Percentiles rank a stretch among this genome's conserved stretches.
Conservation (phyloP, 116 monocot genomes). For the Thalassia testudinum region DNA sequence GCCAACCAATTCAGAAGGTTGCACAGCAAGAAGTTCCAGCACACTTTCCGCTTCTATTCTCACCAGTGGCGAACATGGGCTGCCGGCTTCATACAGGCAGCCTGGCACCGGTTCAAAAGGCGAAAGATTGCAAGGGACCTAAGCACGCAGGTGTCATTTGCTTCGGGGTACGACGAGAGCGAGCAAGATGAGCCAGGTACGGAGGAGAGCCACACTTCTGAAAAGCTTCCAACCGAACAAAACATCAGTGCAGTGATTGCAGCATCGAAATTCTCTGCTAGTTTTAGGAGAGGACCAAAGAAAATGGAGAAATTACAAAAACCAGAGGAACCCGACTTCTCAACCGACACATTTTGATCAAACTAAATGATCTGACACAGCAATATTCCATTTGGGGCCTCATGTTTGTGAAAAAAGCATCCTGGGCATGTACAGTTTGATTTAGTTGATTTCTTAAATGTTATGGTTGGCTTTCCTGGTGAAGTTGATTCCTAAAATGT, state of each 20-base stretch:
- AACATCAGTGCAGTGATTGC: slow-evolving; percentile 4
- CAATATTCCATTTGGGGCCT: no score
- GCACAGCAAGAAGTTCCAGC: slow-evolving; percentile 89
- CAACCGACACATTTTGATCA: not conserved
- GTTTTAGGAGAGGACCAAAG: slow-evolving; percentile 21
- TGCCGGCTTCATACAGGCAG: slow-evolving; percentile 81
- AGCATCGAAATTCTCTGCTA: slow-evolving; percentile 20
- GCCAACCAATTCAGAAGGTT: slow-evolving; percentile 82
- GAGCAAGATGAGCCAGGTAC: slow-evolving; percentile 14
- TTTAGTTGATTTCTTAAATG: no score
- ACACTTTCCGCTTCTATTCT: slow-evolving; percentile 82
- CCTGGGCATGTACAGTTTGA: no score
- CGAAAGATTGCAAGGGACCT: slow-evolving; percentile 44
- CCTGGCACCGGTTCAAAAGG: slow-evolving; percentile 72
- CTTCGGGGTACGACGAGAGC: slow-evolving; percentile 19
- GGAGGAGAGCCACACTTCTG: slow-evolving; percentile 13
- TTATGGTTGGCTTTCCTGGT: no score
- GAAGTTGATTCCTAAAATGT: no score
- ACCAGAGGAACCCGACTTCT: slow-evolving; percentile 67
- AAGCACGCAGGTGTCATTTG: slow-evolving; percentile 43
- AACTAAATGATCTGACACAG: no score
- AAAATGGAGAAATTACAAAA: slow-evolving; percentile 38
- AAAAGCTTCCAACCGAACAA: slow-evolving; percentile 7
- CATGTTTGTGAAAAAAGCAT: no score
- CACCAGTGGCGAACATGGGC: slow-evolving; percentile 87